Evolutionary conservation across 2,329 filamentous ascomycete species (phyloP).

Genomic region (Trichophyton benhamiae): DNA sequence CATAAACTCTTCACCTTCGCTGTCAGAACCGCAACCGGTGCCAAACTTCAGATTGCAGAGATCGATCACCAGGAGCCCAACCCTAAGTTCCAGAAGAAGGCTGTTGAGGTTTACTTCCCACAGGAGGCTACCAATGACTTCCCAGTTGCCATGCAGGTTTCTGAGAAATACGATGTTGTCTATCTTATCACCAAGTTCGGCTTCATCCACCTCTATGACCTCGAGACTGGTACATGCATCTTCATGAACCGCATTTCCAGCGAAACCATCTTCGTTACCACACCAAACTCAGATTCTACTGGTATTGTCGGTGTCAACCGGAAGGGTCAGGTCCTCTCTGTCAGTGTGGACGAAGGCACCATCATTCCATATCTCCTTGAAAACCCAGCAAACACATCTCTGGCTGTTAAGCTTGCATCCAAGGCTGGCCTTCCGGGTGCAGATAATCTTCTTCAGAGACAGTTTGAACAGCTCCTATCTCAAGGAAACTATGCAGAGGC

Average conservation of each 20-base stretch:
- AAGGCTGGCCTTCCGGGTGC: conserved; percentile 87
- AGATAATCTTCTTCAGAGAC: conserved; percentile 81
- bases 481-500: conserved; percentile 74
- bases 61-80: conserved; percentile 88
- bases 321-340: conserved; percentile 90
- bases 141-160: conserved; percentile 94
- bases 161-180: conserved; percentile 89
- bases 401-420: conserved; percentile 93
- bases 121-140: conserved; percentile 93
- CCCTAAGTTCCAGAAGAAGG: conserved; percentile 84
- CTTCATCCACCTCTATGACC: conserved; percentile 96
- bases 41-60: conserved; percentile 95
- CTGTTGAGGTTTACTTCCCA: conserved; percentile 95
- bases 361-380: conserved; percentile 91
- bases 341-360: conserved; percentile 81
- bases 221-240: conserved; percentile 88
- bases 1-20: conserved; percentile 97
- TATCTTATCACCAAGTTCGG: conserved; percentile 98
- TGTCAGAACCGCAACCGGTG: conserved; percentile 75
- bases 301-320: conserved; percentile 93
- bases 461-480: conserved; percentile 78
- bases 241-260: conserved; percentile 99
- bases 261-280: conserved; percentile 96
- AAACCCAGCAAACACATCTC: conserved; percentile 83
- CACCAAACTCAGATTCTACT: conserved; percentile 66